Evolutionary conservation across 1,139 yeast species (phyloP), one percentile per base, ranked within the genome.

Genomic region (Pneumocystis jirovecii): DNA sequence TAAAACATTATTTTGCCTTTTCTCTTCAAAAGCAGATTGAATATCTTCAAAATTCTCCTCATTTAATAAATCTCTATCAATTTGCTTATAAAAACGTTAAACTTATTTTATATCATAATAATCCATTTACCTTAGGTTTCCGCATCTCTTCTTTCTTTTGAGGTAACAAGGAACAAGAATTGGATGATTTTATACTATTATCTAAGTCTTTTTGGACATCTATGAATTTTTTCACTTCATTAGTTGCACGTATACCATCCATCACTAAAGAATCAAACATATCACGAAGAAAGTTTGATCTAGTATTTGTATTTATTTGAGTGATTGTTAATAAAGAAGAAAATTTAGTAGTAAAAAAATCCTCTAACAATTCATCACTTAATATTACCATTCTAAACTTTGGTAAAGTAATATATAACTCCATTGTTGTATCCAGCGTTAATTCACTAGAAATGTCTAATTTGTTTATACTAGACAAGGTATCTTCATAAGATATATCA

Each of bases 381-480:
- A 93, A 79, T 3, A 93, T 79, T 1, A 93, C 95, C 98, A 93
- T 93, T 70, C 98, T 80, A 77, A 93, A 93, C 0, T 96, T 90
- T 0, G 97, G 91, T 39, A 91, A 78, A 65, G 88, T 88, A 66
- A 93, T 81, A 66, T 79, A 83, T 25, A 87, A 84, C 0, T 96
- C 96, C 15, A 85, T 81, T 59, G 82, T 80, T 1, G 96, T 96
- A 73, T 90, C 87, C 61, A 89, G 77, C 0, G 96, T 96, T 1
- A 84, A 88, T 72, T 89, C 89, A 65, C 89, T 83, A 2, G 65
- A 61, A 19, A 64, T 10, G 12, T 64, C 61, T 42, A 65, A 50
- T 25, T 50, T 50, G 21, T 15, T 50, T 19, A 63, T 64, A 45
- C 61, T 65, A 19, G 63, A 63, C 2, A 40, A 37, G 10, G 59